Base-by-base conservation (phyloP, 106 monocot species). In the Dendrobium huoshanense region DNA sequence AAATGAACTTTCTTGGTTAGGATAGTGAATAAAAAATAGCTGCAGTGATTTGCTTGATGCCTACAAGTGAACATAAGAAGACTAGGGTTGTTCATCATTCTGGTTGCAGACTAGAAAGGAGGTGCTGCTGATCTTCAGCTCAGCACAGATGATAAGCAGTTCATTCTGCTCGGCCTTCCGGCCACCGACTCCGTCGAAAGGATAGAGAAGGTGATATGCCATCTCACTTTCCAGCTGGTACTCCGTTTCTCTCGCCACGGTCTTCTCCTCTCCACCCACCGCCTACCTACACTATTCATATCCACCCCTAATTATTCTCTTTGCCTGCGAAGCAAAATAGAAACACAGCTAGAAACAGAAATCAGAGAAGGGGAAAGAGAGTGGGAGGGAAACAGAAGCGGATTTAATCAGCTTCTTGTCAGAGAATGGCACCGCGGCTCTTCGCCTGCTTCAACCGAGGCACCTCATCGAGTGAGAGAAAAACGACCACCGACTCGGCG, bases 361-460 rank as follows among this genome's bases (percentile, higher is more conserved):
- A n/a, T n/a, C 31, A 47, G 44, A n/a, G 27, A 0, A 27, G 27
- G 24, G 44, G 0, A 8, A 0, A 48, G 76, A 1, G 25, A 40
- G 7, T 2, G 37, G 40, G 72, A 72, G 37, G 25, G 24, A 10
- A 10, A n/a, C 4, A 10, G 2, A 74, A 33, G 40, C n/a, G 10
- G 42, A 56, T 67, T 42, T 7, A 27, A 33, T 65, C n/a, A 24
- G 16, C 8, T 6, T 31, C 17, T 5, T 33, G 9, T 19, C 15
- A 16, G 0, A 17, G 19, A 80, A 89, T 90, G 95, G 89, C 91
- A 84, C 87, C 86, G 72, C 86, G 87, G 72, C 84, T 93, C 82
- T 86, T 95, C 81, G 16, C 91, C 79, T 96, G 96, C 87, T 96
- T 79, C 55, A 33, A 9, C 83, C 33, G 72, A 0, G 72, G 72